Conservation (phyloP, 306 rosid species). For the Quercus agrifolia region DNA sequence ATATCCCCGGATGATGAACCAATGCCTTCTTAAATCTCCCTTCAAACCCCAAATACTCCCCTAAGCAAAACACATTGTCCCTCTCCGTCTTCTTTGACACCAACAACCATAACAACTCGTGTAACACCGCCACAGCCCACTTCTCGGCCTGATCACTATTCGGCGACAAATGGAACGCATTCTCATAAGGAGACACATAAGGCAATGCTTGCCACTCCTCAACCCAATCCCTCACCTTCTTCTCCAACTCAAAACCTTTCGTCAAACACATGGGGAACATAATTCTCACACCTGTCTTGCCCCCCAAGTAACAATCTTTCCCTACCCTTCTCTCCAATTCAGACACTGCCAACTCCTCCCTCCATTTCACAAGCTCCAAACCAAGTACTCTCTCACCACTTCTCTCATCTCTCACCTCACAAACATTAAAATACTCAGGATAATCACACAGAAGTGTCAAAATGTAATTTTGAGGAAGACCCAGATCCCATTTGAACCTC, state of each 20-base stretch:
- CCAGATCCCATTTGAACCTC: constrained; percentile 79
- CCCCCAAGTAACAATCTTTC: constrained; percentile 17
- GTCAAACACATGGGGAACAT: constrained; percentile 66
- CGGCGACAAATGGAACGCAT: constrained; percentile 62
- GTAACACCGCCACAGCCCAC: constrained; percentile 80
- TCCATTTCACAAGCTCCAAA: constrained; percentile 70
- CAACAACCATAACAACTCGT: constrained; percentile 69
- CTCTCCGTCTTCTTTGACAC: constrained; percentile 79
- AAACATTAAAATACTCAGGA: constrained; percentile 75
- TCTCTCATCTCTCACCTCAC: constrained; percentile 40
- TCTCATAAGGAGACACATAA: constrained; percentile 76
- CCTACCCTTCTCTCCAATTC: constrained; percentile 63
- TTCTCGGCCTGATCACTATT: constrained; percentile 74
- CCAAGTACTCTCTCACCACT: constrained; percentile 63
- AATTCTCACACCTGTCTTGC: constrained; percentile 35
- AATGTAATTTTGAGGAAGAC: constrained; percentile 65
- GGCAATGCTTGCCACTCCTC: constrained; percentile 83
- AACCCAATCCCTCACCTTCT: constrained; percentile 67
- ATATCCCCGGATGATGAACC: constrained; percentile 81
- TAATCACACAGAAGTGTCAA: constrained; percentile 55
- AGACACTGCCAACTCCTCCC: constrained; percentile 57
- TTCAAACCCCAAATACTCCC: constrained; percentile 75
- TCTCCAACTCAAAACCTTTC: constrained; percentile 67
- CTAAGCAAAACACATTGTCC: constrained; percentile 46
- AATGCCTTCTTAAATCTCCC: constrained; percentile 64